Evolutionary conservation across 148 eudicot genomes (phyloP).

Genomic region (Fagopyrum esculentum): DNA sequence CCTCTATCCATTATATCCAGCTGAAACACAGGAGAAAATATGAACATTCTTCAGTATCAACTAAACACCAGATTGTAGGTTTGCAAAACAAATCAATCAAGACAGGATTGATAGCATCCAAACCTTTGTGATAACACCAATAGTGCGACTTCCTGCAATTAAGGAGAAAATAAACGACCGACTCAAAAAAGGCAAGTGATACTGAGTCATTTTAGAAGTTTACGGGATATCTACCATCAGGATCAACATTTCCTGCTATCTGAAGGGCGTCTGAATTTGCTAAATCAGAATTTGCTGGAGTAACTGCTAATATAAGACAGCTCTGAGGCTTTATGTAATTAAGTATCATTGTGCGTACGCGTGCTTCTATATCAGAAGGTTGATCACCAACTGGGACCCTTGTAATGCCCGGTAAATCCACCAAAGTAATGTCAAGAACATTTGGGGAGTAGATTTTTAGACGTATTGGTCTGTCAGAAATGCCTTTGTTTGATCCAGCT

Average conservation of each 20-base stretch:
- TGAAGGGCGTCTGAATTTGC: constrained; percentile 97
- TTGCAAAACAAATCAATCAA: neutral
- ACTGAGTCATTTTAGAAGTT: neutral
- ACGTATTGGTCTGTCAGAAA: constrained; percentile 55
- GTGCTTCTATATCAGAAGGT: constrained; percentile 59
- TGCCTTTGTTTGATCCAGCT: constrained; percentile 57
- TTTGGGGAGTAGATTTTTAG: constrained; percentile 53
- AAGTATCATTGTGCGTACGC: constrained; percentile 62
- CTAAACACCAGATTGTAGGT: neutral
- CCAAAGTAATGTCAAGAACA: constrained; percentile 61
- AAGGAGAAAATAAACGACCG: constrained; percentile 15
- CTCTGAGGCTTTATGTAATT: constrained; percentile 36
- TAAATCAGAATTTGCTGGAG: constrained; percentile 85
- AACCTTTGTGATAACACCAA: constrained; percentile 95
- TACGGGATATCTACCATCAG: constrained; percentile 48
- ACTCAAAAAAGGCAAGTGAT: neutral
- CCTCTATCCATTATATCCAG: constrained; percentile 96
- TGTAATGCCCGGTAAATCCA: constrained; percentile 77
- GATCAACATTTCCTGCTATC: constrained; percentile 85
- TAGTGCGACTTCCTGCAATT: constrained; percentile 75
- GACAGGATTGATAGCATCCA: constrained; percentile 7
- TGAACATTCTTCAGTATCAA: constrained; percentile 7
- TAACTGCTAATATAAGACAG: constrained; percentile 81
- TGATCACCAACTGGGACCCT: constrained; percentile 77
- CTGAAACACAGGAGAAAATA: constrained; percentile 34